A percentile compares a stretch with the other conserved stretches of the same genome.
These are phyloP conservation scores for Penicillium riverlandense DNA, from an alignment of 495 filamentous ascomycete genomes.

Conservation along the genomic window DNA sequence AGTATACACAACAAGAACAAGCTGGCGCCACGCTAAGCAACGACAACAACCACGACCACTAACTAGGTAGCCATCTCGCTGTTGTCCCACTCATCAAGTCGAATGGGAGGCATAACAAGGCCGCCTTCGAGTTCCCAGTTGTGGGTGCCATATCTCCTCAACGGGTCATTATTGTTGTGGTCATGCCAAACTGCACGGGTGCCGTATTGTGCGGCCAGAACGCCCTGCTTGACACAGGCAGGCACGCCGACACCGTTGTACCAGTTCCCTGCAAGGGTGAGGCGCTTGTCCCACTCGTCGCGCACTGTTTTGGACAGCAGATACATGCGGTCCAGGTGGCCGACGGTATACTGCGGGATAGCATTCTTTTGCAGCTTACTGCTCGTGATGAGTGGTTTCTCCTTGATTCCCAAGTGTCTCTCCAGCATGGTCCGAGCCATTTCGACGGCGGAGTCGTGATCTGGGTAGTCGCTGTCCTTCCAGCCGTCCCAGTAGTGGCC, in stretches of 20 bases:
- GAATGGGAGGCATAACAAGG: slow-evolving; percentile 23
- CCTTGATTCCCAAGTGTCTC: slow-evolving; percentile 66
- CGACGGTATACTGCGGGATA: slow-evolving; percentile 83
- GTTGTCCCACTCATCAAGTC: slow-evolving; percentile 7
- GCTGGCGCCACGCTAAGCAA: neutral
- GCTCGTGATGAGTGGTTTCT: slow-evolving; percentile 46
- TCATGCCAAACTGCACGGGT: no score
- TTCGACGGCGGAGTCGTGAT: slow-evolving; percentile 51
- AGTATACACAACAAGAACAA: neutral
- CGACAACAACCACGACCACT: no score
- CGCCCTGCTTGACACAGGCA: slow-evolving; percentile 51
- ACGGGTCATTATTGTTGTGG: slow-evolving; percentile 1
- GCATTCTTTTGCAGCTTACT: slow-evolving; percentile 65
- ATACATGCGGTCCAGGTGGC: slow-evolving; percentile 60
- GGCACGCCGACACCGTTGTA: slow-evolving; percentile 60
- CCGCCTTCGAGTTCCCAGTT: slow-evolving; percentile 31
- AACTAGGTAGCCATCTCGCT: neutral
- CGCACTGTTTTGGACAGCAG: slow-evolving; percentile 48
- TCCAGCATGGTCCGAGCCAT: slow-evolving; percentile 63
- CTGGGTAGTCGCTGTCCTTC: slow-evolving; percentile 43
- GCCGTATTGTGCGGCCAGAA: slow-evolving; percentile 25
- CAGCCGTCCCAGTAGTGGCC: slow-evolving; percentile 83
- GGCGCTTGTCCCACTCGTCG: slow-evolving; percentile 48
- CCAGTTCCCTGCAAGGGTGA: slow-evolving; percentile 74
- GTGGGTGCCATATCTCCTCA: slow-evolving; percentile 9